Conservation (phyloP, 2,329 filamentous ascomycete species). For the Fonsecaea nubica region DNA sequence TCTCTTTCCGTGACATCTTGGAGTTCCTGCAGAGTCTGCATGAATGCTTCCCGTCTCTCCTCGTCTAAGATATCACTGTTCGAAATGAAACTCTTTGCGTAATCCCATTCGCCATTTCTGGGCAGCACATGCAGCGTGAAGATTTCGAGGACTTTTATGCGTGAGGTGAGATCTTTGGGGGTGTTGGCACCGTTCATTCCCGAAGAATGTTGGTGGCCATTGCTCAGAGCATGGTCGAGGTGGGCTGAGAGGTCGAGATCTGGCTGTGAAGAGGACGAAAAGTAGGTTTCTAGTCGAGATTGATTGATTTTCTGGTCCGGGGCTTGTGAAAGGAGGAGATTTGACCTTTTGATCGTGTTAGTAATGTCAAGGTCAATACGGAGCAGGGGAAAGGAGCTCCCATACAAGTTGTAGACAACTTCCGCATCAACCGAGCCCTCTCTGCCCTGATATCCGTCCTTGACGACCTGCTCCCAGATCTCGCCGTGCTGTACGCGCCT, state of each 20-base stretch:
- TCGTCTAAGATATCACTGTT: constrained; percentile 88
- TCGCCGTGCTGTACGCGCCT: constrained; percentile 84
- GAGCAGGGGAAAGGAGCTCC: constrained; percentile 17
- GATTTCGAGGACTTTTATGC: constrained; percentile 90
- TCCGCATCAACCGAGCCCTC: constrained; percentile 94
- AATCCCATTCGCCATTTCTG: constrained; percentile 94
- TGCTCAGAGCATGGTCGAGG: constrained; percentile 55
- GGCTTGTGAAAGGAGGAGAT: constrained; percentile 87
- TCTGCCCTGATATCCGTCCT: constrained; percentile 82
- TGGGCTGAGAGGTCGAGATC: constrained; percentile 69
- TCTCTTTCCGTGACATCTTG: constrained; percentile 74
- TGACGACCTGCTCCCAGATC: constrained; percentile 93
- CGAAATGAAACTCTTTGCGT: constrained; percentile 87
- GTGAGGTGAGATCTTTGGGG: constrained; percentile 79
- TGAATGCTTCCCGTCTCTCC: constrained; percentile 85
- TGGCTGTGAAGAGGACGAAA: constrained; percentile 76
- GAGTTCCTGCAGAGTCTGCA: constrained; percentile 81
- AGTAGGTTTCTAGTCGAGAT: constrained; percentile 83
- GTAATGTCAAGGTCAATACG: background rate
- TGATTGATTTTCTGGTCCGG: constrained; percentile 84
- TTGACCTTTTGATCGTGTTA: constrained; percentile 70
- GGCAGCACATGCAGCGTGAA: constrained; percentile 96
- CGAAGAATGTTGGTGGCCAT: constrained; percentile 45
- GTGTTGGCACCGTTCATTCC: constrained; percentile 73
- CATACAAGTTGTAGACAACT: constrained; percentile 70